Evolutionary conservation across 2,329 filamentous ascomycete genomes (phyloP).

Genomic region (Fusarium concolor): DNA sequence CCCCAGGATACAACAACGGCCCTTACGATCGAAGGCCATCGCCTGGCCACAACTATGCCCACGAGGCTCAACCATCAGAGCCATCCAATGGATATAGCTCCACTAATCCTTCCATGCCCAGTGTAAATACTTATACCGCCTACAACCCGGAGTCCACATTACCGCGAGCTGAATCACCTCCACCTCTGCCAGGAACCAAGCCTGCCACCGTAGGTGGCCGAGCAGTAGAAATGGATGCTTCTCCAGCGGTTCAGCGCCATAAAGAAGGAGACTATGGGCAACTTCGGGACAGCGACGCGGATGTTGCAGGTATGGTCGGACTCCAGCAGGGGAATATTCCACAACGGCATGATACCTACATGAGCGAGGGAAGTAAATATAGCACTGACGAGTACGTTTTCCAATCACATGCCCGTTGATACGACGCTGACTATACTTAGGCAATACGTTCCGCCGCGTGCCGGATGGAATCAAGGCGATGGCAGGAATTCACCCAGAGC

Average conservation of each 20-base stretch:
- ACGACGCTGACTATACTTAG: conserved; percentile 41
- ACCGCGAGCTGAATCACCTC: conserved; percentile 72
- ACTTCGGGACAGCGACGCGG: conserved; percentile 73
- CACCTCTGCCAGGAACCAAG: conserved; percentile 65
- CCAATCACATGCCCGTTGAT: neutral
- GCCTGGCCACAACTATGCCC: conserved; percentile 55
- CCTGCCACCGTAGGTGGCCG: conserved; percentile 64
- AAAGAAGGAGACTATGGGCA: conserved; percentile 60
- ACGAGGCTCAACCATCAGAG: conserved; percentile 55
- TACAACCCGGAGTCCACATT: conserved; percentile 61
- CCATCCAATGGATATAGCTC: conserved; percentile 45
- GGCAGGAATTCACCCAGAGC: conserved; percentile 59
- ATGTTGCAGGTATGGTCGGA: conserved; percentile 79
- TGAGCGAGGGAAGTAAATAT: conserved; percentile 79
- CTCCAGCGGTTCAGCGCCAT: conserved; percentile 57
- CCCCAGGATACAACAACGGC: conserved; percentile 57
- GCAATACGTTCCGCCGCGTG: conserved; percentile 67
- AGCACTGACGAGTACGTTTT: conserved; percentile 73
- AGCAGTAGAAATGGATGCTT: conserved; percentile 84
- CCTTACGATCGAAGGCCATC: conserved; percentile 55
- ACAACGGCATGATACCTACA: conserved; percentile 61
- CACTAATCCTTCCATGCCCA: conserved; percentile 49
- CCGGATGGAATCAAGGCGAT: conserved; percentile 64
- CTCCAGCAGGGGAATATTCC: conserved; percentile 68
- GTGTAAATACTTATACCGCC: conserved; percentile 55